Percentiles rank a stretch among this genome's conserved stretches.
phyloP scores from a whole-genome alignment of 2,329 filamentous ascomycete species.

The Penicillium sp. region DNA sequence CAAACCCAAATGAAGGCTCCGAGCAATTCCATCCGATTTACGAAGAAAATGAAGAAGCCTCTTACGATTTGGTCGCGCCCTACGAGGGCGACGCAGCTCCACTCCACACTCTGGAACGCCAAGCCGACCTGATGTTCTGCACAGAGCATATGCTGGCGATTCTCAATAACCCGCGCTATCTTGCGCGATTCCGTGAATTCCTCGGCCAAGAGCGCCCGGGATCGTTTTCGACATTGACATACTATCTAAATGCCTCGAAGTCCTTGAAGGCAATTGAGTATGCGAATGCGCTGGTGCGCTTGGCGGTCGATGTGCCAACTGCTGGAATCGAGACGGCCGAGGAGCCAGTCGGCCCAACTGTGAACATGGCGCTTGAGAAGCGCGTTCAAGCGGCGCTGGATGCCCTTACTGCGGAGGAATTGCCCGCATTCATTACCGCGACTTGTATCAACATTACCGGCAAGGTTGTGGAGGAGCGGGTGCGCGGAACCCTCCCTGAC shows the following conservation, averaged over 20 bases:
- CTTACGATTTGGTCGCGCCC: constrained; percentile 37
- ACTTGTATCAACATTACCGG: constrained; percentile 69
- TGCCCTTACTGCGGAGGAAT: constrained; percentile 64
- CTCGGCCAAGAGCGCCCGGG: constrained; percentile 60
- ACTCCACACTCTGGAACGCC: constrained; percentile 59
- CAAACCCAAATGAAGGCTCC: constrained; percentile 25
- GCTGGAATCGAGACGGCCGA: constrained; percentile 59
- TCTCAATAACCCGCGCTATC: constrained; percentile 62
- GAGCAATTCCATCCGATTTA: constrained; percentile 28
- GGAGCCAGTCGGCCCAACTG: constrained; percentile 52
- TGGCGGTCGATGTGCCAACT: constrained; percentile 56
- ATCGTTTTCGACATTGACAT: constrained; percentile 69
- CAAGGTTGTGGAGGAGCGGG: constrained; percentile 65
- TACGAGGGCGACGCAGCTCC: constrained; percentile 26
- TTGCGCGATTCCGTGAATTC: constrained; percentile 69
- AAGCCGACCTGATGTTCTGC: constrained; percentile 67
- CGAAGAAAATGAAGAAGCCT: constrained; percentile 27
- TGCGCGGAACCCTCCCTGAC: constrained; percentile 67
- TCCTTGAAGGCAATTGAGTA: constrained; percentile 71
- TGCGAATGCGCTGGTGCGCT: constrained; percentile 66
- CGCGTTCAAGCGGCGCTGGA: constrained; percentile 67
- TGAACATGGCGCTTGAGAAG: constrained; percentile 61
- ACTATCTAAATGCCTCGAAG: constrained; percentile 72
- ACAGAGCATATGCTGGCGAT: constrained; percentile 65
- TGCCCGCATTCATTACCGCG: constrained; percentile 72